phyloP scores from a whole-genome alignment of 2,329 filamentous ascomycete genomes.

The Cladosporium oxysporum region DNA sequence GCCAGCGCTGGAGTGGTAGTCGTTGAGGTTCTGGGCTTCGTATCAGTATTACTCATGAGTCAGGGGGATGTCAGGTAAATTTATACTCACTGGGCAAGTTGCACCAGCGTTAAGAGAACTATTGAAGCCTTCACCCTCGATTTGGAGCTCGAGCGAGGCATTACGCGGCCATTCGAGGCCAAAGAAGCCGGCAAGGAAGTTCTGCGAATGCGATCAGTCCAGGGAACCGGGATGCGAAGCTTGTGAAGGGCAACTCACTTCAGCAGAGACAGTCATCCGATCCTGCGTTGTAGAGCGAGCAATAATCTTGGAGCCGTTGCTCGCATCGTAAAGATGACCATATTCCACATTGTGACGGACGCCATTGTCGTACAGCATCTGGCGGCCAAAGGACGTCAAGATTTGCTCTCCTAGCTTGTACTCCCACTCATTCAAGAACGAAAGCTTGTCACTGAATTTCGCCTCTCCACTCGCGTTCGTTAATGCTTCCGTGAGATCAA shows the following conservation, averaged over 20 bases:
- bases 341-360: conserved; percentile 73
- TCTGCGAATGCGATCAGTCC: conserved; percentile 35
- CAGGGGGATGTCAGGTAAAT: conserved; percentile 53
- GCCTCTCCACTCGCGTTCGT: conserved; percentile 60
- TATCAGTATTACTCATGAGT: conserved; percentile 12
- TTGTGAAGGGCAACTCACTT: conserved; percentile 36
- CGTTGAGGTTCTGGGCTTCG: conserved; percentile 61
- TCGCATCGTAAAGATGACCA: conserved; percentile 60
- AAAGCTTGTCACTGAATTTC: conserved; percentile 59
- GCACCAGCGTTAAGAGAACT: conserved; percentile 70
- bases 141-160: conserved; percentile 58
- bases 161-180: conserved; percentile 67
- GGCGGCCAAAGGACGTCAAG: conserved; percentile 69
- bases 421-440: conserved; percentile 68
- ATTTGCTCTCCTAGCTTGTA: conserved; percentile 72
- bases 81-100: conserved; percentile 57
- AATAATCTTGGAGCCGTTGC: conserved; percentile 70
- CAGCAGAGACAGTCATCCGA: conserved; percentile 74
- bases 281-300: conserved; percentile 74
- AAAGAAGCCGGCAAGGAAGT: conserved; percentile 79
- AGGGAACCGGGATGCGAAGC: no score
- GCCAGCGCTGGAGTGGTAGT: conserved; percentile 51
- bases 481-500: conserved; percentile 59
- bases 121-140: conserved; percentile 61
- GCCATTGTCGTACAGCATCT: conserved; percentile 67